These are phyloP conservation scores for Rostrohypoxylon terebratum DNA, from an alignment of 495 filamentous ascomycete species.

Conservation along the genomic window DNA sequence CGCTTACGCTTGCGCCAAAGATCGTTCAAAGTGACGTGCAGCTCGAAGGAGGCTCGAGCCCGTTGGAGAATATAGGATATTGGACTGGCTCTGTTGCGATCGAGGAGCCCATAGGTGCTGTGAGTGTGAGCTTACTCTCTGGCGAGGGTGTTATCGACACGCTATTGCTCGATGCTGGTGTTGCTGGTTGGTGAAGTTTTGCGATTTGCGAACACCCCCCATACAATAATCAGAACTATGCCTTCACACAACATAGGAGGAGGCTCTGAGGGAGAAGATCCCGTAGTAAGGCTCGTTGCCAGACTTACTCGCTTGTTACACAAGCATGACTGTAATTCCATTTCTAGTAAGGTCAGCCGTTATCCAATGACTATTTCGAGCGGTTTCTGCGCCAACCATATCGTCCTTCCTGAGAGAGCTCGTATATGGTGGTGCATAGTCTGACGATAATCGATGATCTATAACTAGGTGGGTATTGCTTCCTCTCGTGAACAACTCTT, in stretches of 20 bases:
- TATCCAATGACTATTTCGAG: conserved; percentile 25
- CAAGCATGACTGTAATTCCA: conserved; percentile 12
- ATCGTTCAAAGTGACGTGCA: conserved; percentile 28
- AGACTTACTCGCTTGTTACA: conserved; percentile 16
- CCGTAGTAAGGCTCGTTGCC: conserved; percentile 21
- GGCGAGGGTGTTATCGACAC: conserved; percentile 41
- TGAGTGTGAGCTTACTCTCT: conserved; percentile 37
- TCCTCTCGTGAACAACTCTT: conserved; percentile 18
- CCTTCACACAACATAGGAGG: background rate
- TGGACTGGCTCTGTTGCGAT: conserved; percentile 37
- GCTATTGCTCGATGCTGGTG: conserved; percentile 39
- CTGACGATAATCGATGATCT: conserved; percentile 7
- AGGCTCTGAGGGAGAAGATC: background rate
- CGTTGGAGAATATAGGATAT: conserved; percentile 25
- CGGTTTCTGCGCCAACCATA: conserved; percentile 1
- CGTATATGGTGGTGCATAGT: conserved; percentile 10
- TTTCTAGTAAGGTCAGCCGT: conserved; percentile 31
- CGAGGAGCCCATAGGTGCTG: conserved; percentile 32
- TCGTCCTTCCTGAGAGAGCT: background rate
- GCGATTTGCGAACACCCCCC: background rate
- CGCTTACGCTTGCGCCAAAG: conserved; percentile 49
- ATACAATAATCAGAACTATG: conserved; percentile 14
- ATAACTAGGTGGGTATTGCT: conserved; percentile 23
- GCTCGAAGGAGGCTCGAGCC: conserved; percentile 27
- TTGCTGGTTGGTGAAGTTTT: conserved; percentile 47